phyloP scores from a whole-genome alignment of 2,329 filamentous ascomycete genomes.

The Fusarium ramigenum region DNA sequence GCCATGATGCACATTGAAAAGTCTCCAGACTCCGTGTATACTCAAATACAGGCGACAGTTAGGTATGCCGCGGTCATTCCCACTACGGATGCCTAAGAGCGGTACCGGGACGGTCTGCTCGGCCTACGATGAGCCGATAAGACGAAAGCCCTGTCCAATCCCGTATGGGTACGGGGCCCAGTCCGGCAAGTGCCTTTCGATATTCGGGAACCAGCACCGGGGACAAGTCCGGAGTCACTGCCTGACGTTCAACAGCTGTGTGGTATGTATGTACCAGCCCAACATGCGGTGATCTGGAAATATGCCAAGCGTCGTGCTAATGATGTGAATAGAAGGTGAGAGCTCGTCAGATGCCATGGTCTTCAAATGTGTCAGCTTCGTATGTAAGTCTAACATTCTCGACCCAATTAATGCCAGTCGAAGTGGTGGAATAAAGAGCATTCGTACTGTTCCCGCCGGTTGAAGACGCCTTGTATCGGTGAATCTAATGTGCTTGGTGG shows the following conservation, averaged over 20 bases:
- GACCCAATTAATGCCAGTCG: background rate
- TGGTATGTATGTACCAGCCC: background rate
- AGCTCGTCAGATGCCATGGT: background rate
- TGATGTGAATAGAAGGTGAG: background rate
- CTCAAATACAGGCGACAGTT: background rate
- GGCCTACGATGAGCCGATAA: constrained; percentile 27
- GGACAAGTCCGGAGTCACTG: constrained; percentile 13
- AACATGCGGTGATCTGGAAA: background rate
- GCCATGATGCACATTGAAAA: background rate
- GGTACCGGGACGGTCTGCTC: constrained; percentile 7
- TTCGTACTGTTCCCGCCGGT: constrained; percentile 10
- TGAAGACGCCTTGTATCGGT: constrained; percentile 34
- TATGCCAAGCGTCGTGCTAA: background rate
- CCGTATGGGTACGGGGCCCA: background rate
- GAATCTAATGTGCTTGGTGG: constrained; percentile 16
- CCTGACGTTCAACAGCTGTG: background rate
- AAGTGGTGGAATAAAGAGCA: constrained; percentile 1
- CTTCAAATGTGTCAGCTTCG: background rate
- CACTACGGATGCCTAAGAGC: background rate
- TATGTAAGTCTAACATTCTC: background rate
- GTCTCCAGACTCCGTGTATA: background rate
- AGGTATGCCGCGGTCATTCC: background rate
- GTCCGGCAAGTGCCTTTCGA: constrained; percentile 1
- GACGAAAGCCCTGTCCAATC: background rate
- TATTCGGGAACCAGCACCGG: constrained; percentile 15